Percentiles rank a stretch among this genome's conserved stretches.
Conservation (phyloP, 2,329 filamentous ascomycete species). For the Ophiostoma pallidulum region DNA sequence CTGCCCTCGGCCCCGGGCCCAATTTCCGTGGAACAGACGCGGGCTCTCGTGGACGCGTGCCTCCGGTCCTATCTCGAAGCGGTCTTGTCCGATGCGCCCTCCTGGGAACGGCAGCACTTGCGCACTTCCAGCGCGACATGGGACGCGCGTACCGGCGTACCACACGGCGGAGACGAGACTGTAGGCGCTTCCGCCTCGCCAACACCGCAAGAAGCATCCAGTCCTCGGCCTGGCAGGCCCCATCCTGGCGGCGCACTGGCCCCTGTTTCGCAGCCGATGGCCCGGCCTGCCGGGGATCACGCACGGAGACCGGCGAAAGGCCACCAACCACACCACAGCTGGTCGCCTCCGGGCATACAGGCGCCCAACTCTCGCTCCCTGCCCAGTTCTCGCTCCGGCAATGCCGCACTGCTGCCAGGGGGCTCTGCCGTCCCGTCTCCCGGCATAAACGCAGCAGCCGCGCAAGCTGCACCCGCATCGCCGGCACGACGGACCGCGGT, state of each 20-base stretch:
- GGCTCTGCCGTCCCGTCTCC: too few species aligned
- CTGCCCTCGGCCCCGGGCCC: conserved; percentile 12
- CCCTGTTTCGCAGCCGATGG: neutral
- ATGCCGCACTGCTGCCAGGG: neutral
- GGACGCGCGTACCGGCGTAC: too few species aligned
- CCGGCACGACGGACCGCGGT: too few species aligned
- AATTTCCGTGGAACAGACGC: conserved; percentile 53
- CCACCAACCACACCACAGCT: neutral
- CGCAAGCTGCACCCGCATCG: too few species aligned
- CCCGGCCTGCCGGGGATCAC: neutral
- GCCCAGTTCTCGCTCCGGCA: neutral
- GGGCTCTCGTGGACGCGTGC: conserved; percentile 36
- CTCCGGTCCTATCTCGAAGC: conserved; percentile 28
- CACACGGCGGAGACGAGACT: too few species aligned
- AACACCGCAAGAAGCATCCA: too few species aligned
- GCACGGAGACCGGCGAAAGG: neutral
- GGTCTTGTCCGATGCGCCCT: conserved; percentile 3
- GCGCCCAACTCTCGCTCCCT: neutral
- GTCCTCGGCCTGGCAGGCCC: too few species aligned
- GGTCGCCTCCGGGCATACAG: neutral
- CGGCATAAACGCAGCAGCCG: too few species aligned
- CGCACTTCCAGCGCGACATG: too few species aligned
- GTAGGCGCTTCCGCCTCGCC: too few species aligned
- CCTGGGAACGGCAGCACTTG: too few species aligned
- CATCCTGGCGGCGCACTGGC: too few species aligned